Evolutionary conservation across 2,329 filamentous ascomycete species (phyloP), one percentile per base, ranked within the genome.

Genomic region (Hymenoscyphus occultus): DNA sequence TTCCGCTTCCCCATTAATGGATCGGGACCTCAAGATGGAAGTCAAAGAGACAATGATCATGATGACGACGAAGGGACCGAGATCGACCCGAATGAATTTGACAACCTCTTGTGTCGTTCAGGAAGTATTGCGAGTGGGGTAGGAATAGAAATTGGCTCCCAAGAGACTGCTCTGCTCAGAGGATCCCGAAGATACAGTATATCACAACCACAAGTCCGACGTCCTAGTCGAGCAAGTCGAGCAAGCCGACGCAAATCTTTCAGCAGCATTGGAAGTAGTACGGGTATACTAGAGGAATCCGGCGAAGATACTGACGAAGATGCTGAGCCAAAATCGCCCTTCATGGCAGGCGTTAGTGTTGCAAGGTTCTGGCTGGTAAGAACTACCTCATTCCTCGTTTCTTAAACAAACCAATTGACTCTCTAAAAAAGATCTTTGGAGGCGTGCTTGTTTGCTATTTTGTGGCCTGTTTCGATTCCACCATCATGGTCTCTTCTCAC

Each of bases 401-500:
- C 28, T 3, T 28, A 28, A 28, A 1, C 28, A 28, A 28, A 3
- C 28, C 28, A 28, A 28, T 28, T 28, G 28, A 28, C 28, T 28
- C 28, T 28, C 28, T 28, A 28, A 28, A 28, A 28, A 28, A 28
- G 28, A 84, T 90, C 64, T 90, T 90, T 73, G 70, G 77, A 5
- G 83, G 84, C 60, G 80, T 90, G 58, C 77, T 89, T 67, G 73
- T 82, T n/a, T 80, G 81, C 4, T 84, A 85, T 71, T 84, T 88
- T 67, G 79, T 87, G 16, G 78, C 80, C 40, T 86, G 82, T 74
- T 93, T 94, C 73, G 91, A 94, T 78, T 84, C 85, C 12, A 94
- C 90, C 3, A 84, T 94, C 69, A 93, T 94, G 90, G 90, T 90
- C 4, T 92, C 90, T 2, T 89, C 84, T 54, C 91, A 95, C 75